Percentiles rank a stretch among this genome's conserved stretches.
Conservation (phyloP, 2,329 filamentous ascomycete species). For the Diaporthe sp. region DNA sequence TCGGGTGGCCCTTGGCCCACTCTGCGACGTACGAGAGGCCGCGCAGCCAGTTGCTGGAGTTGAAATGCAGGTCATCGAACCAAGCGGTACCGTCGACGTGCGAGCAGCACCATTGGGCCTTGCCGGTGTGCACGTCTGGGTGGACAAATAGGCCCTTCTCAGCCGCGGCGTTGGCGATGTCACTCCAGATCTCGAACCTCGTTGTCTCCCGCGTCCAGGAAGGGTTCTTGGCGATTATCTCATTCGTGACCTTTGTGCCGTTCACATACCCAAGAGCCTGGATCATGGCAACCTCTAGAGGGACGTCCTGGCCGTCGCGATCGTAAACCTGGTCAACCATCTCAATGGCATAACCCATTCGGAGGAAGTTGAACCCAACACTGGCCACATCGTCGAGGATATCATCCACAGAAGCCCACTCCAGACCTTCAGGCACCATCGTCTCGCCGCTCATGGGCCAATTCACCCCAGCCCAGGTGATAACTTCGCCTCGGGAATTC, state of each 20-base stretch:
- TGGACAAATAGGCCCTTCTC: constrained; percentile 55
- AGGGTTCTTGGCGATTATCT: constrained; percentile 65
- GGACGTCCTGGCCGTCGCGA: constrained; percentile 55
- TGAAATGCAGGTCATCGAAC: constrained; percentile 69
- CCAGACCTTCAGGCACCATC: constrained; percentile 70
- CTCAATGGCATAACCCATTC: constrained; percentile 68
- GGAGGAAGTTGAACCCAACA: constrained; percentile 69
- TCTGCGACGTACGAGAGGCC: constrained; percentile 66
- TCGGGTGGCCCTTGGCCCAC: constrained; percentile 57
- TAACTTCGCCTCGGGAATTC: constrained; percentile 52
- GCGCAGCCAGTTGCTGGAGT: constrained; percentile 66
- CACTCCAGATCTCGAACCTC: constrained; percentile 58
- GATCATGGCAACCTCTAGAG: constrained; percentile 55
- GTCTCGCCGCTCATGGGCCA: constrained; percentile 61
- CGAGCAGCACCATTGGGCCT: constrained; percentile 61
- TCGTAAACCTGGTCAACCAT: constrained; percentile 66
- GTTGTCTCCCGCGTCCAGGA: constrained; percentile 62
- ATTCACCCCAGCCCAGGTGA: constrained; percentile 55
- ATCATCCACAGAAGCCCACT: constrained; percentile 63
- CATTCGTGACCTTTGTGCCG: constrained; percentile 60
- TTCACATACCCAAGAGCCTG: constrained; percentile 61
- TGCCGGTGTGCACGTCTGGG: constrained; percentile 57
- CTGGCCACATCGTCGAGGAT: constrained; percentile 64
- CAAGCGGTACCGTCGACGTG: constrained; percentile 65
- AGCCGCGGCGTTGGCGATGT: constrained; percentile 52